Evolutionary conservation across 257 asterid genomes (phyloP).

Genomic region (Voacanga thouarsii): DNA sequence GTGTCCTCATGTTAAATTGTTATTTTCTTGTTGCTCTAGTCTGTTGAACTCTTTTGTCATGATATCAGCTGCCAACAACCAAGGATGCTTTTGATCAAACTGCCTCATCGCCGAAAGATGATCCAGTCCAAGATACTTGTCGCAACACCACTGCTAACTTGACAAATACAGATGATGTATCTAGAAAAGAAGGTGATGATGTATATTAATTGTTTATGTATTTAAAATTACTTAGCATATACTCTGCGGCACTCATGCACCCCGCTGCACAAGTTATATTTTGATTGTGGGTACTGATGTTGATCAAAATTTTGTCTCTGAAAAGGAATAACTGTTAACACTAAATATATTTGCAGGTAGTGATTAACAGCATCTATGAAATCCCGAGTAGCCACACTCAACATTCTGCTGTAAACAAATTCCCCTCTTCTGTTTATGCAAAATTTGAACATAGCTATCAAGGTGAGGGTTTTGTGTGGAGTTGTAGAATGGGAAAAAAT

Average conservation of each 20-base stretch:
- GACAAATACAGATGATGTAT: conserved; percentile 26
- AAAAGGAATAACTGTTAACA: not conserved
- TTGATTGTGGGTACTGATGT: not conserved
- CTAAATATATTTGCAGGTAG: conserved; percentile 31
- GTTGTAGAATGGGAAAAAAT: not conserved
- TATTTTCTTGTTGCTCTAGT: not conserved
- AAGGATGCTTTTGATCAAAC: conserved; percentile 32
- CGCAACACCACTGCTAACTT: conserved; percentile 25
- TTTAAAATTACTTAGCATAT: not conserved
- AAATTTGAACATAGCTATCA: not conserved
- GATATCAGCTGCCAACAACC: conserved; percentile 41
- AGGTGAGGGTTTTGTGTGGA: conserved; percentile 12
- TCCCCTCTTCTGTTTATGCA: not conserved
- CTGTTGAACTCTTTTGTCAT: conserved; percentile 13
- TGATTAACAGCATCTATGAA: conserved; percentile 18
- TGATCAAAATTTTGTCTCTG: not conserved
- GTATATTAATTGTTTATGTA: not conserved
- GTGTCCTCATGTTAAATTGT: not conserved
- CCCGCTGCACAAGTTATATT: not conserved
- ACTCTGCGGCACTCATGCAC: too few species aligned
- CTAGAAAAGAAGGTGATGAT: conserved; percentile 41
- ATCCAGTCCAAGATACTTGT: conserved; percentile 25
- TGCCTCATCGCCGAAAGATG: conserved; percentile 28
- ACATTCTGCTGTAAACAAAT: not conserved
- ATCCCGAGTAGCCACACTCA: conserved; percentile 3